A percentile compares a stretch with the other conserved stretches of the same genome.
Conservation (phyloP, 129 eudicot species). For the Kitagawia praeruptora region DNA sequence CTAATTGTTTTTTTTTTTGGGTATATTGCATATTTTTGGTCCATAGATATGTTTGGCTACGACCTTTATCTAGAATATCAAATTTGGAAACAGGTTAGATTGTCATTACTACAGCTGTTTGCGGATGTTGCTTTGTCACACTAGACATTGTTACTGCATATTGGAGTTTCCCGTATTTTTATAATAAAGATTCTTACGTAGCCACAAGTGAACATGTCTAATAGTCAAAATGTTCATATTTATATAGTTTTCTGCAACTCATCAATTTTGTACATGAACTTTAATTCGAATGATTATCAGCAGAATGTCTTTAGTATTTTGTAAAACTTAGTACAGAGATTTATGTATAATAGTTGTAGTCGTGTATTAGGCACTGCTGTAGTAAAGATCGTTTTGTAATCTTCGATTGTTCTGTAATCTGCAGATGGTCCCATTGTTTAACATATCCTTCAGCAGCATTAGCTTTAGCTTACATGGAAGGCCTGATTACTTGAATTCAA, state of each 20-base stretch:
- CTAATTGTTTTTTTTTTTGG: no score
- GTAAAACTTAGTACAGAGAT: not conserved
- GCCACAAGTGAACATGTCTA: not conserved
- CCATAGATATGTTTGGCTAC: not conserved
- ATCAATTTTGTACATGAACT: not conserved
- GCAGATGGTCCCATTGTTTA: constrained; percentile 95
- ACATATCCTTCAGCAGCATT: constrained; percentile 67
- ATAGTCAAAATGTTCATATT: not conserved
- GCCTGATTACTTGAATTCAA: constrained; percentile 60
- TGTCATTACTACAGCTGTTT: not conserved
- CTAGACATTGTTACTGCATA: not conserved
- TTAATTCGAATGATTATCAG: not conserved
- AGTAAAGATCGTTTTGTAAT: not conserved
- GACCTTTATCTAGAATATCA: not conserved
- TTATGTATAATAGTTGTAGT: not conserved
- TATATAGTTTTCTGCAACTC: not conserved
- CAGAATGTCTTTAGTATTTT: not conserved
- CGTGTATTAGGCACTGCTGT: not conserved
- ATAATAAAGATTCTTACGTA: not conserved
- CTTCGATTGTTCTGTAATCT: constrained; percentile 21
- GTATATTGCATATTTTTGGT: not conserved
- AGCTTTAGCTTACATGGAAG: constrained; percentile 72
- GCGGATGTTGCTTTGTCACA: not conserved
- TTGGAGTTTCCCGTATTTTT: not conserved
- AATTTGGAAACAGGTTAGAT: not conserved